Evolutionary conservation across 2,329 filamentous ascomycete genomes (phyloP).

Genomic region (Beauveria sp.): DNA sequence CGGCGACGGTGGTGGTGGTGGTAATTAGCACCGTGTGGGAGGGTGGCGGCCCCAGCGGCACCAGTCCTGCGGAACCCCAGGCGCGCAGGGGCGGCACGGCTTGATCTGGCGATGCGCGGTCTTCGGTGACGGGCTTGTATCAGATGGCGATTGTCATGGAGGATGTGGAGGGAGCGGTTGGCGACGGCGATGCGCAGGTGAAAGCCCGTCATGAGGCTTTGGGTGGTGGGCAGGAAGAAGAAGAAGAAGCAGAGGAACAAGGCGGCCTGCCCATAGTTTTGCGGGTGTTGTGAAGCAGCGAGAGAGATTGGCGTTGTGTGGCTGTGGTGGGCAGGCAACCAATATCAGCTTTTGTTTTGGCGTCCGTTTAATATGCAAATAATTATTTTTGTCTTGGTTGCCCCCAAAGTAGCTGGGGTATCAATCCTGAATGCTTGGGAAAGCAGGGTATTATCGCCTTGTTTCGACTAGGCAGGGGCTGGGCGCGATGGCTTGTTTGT

Average conservation of each 20-base stretch:
- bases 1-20: slow-evolving; percentile 25
- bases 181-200: slow-evolving; percentile 39
- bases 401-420: neutral
- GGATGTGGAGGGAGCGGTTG: slow-evolving; percentile 37
- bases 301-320: slow-evolving; percentile 2
- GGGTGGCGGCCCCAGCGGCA: slow-evolving; percentile 6
- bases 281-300: neutral
- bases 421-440: neutral
- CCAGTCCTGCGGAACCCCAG: slow-evolving; percentile 29
- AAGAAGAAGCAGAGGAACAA: neutral
- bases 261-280: neutral
- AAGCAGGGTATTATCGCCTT: neutral
- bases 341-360: neutral
- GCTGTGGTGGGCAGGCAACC: neutral
- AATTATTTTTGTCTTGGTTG: neutral
- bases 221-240: neutral
- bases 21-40: slow-evolving; percentile 25
- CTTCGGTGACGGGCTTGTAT: slow-evolving; percentile 28
- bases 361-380: neutral
- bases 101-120: slow-evolving; percentile 36
- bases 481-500: neutral
- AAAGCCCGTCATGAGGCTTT: slow-evolving; percentile 37
- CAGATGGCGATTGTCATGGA: slow-evolving; percentile 36
- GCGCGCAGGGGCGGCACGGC: slow-evolving; percentile 31
- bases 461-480: slow-evolving; percentile 6